Conservation (phyloP, 176 grass and related monocot genomes). For the Pontederia paniculata region DNA sequence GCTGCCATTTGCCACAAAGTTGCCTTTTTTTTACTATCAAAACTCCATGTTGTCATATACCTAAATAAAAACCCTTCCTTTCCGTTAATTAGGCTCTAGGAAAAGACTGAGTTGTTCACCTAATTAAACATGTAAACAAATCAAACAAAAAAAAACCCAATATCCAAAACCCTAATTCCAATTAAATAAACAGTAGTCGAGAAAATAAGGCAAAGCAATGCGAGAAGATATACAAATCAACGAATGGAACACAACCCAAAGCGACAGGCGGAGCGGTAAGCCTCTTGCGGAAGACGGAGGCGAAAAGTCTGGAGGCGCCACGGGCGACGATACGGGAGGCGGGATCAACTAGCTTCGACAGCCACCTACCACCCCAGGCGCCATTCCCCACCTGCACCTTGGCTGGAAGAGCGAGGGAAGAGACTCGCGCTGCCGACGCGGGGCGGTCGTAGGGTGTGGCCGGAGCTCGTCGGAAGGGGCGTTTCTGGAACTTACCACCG, state of each 20-base stretch:
- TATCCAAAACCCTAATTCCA: no score
- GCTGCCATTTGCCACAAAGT: no score
- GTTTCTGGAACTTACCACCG: constrained; percentile 10
- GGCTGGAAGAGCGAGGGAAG: not conserved
- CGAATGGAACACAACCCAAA: not conserved
- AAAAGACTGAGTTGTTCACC: no score
- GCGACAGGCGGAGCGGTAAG: not conserved
- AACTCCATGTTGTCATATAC: no score
- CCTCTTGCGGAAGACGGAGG: constrained; percentile 30
- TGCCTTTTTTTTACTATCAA: no score
- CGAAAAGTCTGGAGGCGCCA: constrained; percentile 24
- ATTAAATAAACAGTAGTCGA: no score
- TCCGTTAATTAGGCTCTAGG: no score
- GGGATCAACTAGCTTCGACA: constrained; percentile 13
- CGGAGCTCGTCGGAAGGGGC: not conserved
- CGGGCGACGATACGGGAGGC: constrained; percentile 27
- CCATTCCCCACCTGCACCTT: not conserved
- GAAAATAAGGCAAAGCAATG: no score
- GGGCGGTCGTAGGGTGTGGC: constrained; percentile 11
- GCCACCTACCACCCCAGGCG: not conserved
- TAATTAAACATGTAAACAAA: no score
- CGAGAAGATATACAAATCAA: no score
- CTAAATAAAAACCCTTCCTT: no score
- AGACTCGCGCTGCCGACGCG: not conserved
- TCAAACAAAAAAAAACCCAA: no score